These are phyloP conservation scores for Carex myosuroides DNA, from an alignment of 176 grass and related monocot species.

Conservation along the genomic window DNA sequence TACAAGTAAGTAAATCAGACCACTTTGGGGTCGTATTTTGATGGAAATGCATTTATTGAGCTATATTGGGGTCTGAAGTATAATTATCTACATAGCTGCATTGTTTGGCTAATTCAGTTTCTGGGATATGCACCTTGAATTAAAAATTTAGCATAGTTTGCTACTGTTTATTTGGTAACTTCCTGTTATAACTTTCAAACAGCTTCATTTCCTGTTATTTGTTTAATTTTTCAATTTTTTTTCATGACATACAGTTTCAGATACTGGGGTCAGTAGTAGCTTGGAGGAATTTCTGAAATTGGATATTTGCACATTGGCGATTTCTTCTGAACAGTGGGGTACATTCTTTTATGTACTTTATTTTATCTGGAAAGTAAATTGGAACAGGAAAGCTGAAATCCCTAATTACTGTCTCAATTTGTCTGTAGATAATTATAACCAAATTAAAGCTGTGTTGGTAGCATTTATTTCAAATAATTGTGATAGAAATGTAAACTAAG, in stretches of 20 bases:
- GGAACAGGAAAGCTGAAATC: background rate
- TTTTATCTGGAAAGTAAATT: background rate
- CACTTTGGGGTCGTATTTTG: background rate
- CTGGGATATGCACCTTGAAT: background rate
- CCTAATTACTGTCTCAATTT: background rate
- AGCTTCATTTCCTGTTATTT: background rate
- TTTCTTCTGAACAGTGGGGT: slow-evolving; percentile 14
- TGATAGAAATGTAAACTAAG: background rate
- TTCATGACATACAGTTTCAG: slow-evolving; percentile 1
- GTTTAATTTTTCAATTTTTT: background rate
- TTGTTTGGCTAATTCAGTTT: background rate
- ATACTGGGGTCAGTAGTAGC: slow-evolving; percentile 16
- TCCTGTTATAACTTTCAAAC: background rate
- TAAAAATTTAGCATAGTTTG: background rate
- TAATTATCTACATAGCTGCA: background rate
- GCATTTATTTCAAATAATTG: background rate
- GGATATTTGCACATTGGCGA: background rate
- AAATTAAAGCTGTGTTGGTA: background rate
- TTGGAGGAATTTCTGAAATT: slow-evolving; percentile 23
- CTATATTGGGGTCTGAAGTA: background rate
- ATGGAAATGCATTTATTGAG: no score
- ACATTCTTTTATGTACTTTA: background rate
- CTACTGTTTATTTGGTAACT: background rate
- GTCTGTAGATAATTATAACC: background rate
- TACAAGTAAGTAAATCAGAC: background rate